These are phyloP conservation scores for Skeletonema potamos DNA, from an alignment of 108 stramenopile species.

Conservation along the genomic window DNA sequence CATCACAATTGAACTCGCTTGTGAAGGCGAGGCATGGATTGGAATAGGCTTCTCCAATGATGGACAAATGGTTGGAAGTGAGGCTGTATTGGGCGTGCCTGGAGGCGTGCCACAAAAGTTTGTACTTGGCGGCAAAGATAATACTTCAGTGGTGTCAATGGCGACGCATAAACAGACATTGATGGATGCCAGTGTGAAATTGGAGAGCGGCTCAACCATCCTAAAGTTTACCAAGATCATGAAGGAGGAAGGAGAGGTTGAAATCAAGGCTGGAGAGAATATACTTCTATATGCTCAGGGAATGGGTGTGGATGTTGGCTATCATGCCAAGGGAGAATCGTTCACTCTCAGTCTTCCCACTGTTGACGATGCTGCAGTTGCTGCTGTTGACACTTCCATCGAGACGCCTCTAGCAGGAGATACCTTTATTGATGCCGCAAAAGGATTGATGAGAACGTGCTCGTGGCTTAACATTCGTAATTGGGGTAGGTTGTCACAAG, in stretches of 20 bases:
- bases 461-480: conserved; percentile 22
- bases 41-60: conserved; percentile 24
- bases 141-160: conserved; percentile 31
- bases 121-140: conserved; percentile 13
- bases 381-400: not conserved
- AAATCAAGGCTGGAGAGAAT: conserved; percentile 26
- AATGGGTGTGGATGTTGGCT: conserved; percentile 24
- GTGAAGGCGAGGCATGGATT: conserved; percentile 17
- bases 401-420: conserved; percentile 2
- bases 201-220: conserved; percentile 27
- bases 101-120: conserved; percentile 35
- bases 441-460: not conserved
- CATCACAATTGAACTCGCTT: not conserved
- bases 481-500: not conserved
- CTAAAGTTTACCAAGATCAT: conserved; percentile 14
- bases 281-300: conserved; percentile 46
- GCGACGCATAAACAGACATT: conserved; percentile 44
- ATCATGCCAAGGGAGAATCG: conserved; percentile 28
- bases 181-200: conserved; percentile 38
- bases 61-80: conserved; percentile 17
- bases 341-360: not conserved
- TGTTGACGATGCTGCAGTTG: not conserved
- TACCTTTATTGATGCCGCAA: conserved; percentile 6
- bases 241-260: conserved; percentile 42
- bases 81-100: conserved; percentile 28